phyloP scores from a whole-genome alignment of 768 basidiomycete genomes.

The Kwoniella bestiolae region DNA sequence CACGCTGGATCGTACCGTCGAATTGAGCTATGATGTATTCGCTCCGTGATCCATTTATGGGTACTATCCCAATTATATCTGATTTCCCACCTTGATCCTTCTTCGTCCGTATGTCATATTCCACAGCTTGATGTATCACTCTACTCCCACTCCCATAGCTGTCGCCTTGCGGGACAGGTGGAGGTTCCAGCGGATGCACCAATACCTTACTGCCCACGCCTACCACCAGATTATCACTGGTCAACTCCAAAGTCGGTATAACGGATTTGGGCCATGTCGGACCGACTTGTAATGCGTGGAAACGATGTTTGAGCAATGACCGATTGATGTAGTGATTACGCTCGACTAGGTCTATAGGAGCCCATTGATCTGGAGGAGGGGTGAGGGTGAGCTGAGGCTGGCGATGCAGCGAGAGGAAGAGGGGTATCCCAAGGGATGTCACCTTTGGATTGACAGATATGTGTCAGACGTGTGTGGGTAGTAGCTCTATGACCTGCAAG shows the following conservation, averaged over 20 bases:
- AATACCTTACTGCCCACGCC: slow-evolving; percentile 41
- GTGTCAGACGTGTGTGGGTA: not conserved
- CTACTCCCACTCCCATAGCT: slow-evolving; percentile 26
- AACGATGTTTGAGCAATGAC: slow-evolving; percentile 18
- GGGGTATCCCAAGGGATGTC: slow-evolving; percentile 31
- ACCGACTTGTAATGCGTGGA: slow-evolving; percentile 46
- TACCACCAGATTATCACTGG: slow-evolving; percentile 28
- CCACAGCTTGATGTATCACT: slow-evolving; percentile 24
- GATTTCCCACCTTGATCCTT: slow-evolving; percentile 29
- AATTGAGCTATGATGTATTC: slow-evolving; percentile 41
- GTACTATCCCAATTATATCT: slow-evolving; percentile 42
- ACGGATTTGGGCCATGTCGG: slow-evolving; percentile 38
- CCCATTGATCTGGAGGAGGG: slow-evolving; percentile 25
- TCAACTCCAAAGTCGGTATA: slow-evolving; percentile 40
- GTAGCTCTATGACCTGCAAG: not conserved
- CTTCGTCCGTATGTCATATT: slow-evolving; percentile 29
- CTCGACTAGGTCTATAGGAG: slow-evolving; percentile 21
- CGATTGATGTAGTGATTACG: slow-evolving; percentile 24
- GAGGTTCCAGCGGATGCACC: slow-evolving; percentile 35
- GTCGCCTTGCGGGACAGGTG: too few relatives aligned
- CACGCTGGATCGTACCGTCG: slow-evolving; percentile 41
- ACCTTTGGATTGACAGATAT: slow-evolving; percentile 24
- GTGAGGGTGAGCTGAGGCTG: slow-evolving; percentile 28
- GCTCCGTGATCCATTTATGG: not conserved
- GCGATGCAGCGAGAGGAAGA: slow-evolving; percentile 35